Conservation (phyloP, 2,329 filamentous ascomycete genomes). For the Exophiala viscosa region DNA sequence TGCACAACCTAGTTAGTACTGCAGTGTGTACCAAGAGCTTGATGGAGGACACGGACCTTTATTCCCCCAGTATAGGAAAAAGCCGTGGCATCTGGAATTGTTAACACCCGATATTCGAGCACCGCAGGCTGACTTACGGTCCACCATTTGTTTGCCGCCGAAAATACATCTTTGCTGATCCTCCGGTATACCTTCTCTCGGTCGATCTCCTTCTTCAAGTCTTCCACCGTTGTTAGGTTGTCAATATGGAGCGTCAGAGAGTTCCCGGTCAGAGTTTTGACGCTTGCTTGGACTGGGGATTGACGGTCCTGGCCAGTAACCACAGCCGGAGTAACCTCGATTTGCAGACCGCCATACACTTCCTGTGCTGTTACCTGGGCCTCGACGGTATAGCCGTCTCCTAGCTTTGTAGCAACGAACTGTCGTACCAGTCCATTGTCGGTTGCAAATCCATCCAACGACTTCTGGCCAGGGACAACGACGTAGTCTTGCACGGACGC, state of each 20-base stretch:
- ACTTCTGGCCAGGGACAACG: constrained; percentile 38
- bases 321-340: constrained; percentile 40
- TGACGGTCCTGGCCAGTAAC: neutral
- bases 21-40: neutral
- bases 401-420: constrained; percentile 48
- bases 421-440: constrained; percentile 40
- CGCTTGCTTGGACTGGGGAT: neutral
- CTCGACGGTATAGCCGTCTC: constrained; percentile 45
- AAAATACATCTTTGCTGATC: neutral
- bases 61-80: neutral
- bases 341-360: constrained; percentile 40
- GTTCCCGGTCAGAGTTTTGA: neutral
- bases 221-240: neutral
- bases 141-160: neutral
- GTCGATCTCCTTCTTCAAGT: neutral
- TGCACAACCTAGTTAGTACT: neutral
- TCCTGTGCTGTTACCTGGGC: constrained; percentile 46
- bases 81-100: neutral
- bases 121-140: neutral
- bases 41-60: neutral
- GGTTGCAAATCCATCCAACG: constrained; percentile 43
- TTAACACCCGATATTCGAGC: neutral
- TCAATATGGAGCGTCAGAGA: neutral
- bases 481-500: constrained; percentile 43
- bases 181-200: neutral